Evolutionary conservation across 1,139 yeast species (phyloP), one percentile per base, ranked within the genome.

Genomic region (Blastobotrys apis): DNA sequence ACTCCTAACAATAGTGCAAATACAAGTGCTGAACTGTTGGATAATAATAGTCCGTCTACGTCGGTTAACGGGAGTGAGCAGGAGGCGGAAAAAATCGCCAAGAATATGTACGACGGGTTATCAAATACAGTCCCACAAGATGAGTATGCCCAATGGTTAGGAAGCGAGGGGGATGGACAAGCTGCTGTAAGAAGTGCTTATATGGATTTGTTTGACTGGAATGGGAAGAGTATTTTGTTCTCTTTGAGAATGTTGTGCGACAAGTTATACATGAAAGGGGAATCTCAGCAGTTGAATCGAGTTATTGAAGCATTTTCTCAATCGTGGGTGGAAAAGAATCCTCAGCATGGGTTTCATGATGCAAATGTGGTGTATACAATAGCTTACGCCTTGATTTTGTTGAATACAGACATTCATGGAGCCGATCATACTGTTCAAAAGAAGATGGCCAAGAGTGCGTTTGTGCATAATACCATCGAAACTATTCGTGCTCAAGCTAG

Each of bases 251-350:
- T 66, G 48, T 66, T 86, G 34, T 85, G 94, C 54, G 73, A 77
- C 30, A 77, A 73, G 55, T 60, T 86, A 19, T 83, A 82, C 60
- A 71, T 86, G 58, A 80, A 80, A 57, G 95, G 92, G 2, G 95
- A 87, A 62, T 80, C 94, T 1, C 92, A 84, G 55, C 85, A 82
- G 54, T 77, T 86, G 44, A 94, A 85, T 63, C 72, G 86, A 38
- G 75, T 86, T 31, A 67, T 86, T 49, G 81, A 83, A 39, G 73
- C 81, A 2, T 81, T 85, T 59, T 76, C 94, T 22, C 71, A 72
- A 47, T 75, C 82, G 41, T 86, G 90, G 83, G 76, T 60, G 60
- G 66, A 60, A 62, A 72, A 65, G 65, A 73, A 66, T 69, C 79
- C 51, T 5, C 22, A 42, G 29, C 63, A 65, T 36, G 68, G 74